Percentiles rank a stretch among this genome's conserved stretches.
These are phyloP conservation scores for Vachellia collinsii DNA, from an alignment of 306 rosid species.

Conservation along the genomic window DNA sequence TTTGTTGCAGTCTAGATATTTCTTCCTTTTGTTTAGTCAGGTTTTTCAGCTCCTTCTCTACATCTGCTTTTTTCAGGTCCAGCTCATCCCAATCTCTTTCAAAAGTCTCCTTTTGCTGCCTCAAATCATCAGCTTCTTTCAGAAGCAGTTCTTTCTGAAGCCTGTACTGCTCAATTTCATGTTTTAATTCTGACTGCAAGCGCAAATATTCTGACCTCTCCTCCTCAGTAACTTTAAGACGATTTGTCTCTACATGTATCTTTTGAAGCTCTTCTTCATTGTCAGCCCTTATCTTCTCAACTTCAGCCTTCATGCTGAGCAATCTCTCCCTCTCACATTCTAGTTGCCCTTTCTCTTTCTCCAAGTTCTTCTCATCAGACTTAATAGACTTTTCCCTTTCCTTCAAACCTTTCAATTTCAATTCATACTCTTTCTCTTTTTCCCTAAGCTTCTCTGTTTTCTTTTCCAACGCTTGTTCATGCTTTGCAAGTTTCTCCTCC, in stretches of 20 bases:
- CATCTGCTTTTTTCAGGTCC: constrained; percentile 82
- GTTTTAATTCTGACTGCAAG: constrained; percentile 81
- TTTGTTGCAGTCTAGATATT: constrained; percentile 60
- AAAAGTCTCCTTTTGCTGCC: constrained; percentile 85
- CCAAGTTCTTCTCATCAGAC: constrained; percentile 70
- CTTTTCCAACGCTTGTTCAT: constrained; percentile 87
- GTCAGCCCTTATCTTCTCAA: constrained; percentile 66
- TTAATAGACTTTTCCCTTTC: constrained; percentile 74
- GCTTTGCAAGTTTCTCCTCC: constrained; percentile 81
- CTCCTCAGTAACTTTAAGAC: constrained; percentile 73
- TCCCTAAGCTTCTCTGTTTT: constrained; percentile 83
- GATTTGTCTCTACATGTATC: constrained; percentile 66
- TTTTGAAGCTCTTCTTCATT: constrained; percentile 68
- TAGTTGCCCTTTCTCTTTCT: constrained; percentile 59
- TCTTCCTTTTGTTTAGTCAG: constrained; percentile 73
- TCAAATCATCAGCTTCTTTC: constrained; percentile 88
- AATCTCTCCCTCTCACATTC: constrained; percentile 69
- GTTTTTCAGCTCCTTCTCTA: constrained; percentile 67
- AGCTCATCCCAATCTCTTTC: constrained; percentile 98
- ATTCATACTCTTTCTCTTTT: constrained; percentile 84
- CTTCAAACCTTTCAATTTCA: constrained; percentile 70
- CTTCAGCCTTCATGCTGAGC: constrained; percentile 63
- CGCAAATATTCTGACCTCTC: constrained; percentile 74
- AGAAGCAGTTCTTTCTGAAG: constrained; percentile 73
- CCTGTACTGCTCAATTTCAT: constrained; percentile 88